Evolutionary conservation across 176 grass and related monocot species (phyloP).

Genomic region (Lolium perenne): DNA sequence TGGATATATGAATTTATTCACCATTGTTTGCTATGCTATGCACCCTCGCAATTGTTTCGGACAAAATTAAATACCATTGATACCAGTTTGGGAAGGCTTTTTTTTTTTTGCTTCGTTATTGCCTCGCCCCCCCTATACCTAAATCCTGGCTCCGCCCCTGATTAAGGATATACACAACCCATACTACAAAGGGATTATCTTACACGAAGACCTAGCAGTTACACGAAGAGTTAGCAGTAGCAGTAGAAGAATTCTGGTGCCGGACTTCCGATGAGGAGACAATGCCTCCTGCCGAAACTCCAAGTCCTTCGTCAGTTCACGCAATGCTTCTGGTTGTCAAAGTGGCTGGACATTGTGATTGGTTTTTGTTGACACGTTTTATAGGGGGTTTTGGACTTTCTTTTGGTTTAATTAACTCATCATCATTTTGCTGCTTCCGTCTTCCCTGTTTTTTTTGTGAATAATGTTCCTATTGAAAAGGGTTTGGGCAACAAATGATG

Average conservation of each 20-base stretch:
- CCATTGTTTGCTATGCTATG: no score
- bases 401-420: neutral
- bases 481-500: neutral
- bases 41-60: no score
- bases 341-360: constrained; percentile 20
- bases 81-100: no score
- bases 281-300: neutral
- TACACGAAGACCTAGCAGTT: neutral
- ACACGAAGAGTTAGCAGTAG: neutral
- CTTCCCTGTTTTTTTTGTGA: neutral
- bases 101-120: no score
- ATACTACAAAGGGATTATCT: no score
- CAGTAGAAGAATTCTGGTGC: neutral
- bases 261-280: constrained; percentile 19
- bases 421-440: constrained; percentile 23
- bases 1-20: no score
- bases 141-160: no score
- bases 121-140: no score
- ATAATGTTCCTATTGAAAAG: neutral
- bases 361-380: neutral
- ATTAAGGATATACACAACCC: no score
- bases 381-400: constrained; percentile 5
- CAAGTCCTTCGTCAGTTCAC: neutral
- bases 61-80: no score
- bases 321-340: neutral